phyloP scores from a whole-genome alignment of 192 early-diverging fungal species.

The Gamsiella multidivaricata region DNA sequence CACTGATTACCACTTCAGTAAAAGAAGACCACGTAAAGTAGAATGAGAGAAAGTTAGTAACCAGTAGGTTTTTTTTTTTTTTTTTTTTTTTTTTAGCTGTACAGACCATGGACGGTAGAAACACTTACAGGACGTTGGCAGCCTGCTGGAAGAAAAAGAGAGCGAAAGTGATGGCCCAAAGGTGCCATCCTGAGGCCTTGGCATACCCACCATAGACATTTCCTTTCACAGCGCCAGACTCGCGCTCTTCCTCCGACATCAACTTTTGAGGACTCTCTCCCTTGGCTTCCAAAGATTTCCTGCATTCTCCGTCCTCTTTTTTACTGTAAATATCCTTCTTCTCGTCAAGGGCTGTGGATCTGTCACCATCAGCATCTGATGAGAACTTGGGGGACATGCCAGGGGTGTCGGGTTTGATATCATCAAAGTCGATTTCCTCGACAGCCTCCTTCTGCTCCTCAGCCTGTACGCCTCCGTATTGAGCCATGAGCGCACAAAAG shows the following conservation, averaged over 20 bases:
- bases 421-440: conserved; percentile 16
- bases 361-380: too few species aligned
- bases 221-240: conserved; percentile 45
- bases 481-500: conserved; percentile 75
- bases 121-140: conserved; percentile 53
- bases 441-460: conserved; percentile 31
- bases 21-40: neutral
- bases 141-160: conserved; percentile 35
- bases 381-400: neutral
- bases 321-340: neutral
- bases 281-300: conserved; percentile 10
- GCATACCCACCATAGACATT: conserved; percentile 40
- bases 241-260: conserved; percentile 45
- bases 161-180: conserved; percentile 12
- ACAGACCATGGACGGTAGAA: too few species aligned
- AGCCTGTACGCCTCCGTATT: conserved; percentile 70
- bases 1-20: conserved; percentile 40
- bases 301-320: neutral
- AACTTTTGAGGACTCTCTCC: conserved; percentile 16
- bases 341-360: neutral
- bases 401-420: conserved; percentile 12
- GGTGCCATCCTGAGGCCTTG: conserved; percentile 22
- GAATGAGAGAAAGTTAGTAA: neutral
- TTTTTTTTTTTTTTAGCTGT: too few species aligned
- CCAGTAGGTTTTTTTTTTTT: too few species aligned